phyloP scores from a whole-genome alignment of 1,284 basidiomycete species.

The Ceratobasidium sp. region DNA sequence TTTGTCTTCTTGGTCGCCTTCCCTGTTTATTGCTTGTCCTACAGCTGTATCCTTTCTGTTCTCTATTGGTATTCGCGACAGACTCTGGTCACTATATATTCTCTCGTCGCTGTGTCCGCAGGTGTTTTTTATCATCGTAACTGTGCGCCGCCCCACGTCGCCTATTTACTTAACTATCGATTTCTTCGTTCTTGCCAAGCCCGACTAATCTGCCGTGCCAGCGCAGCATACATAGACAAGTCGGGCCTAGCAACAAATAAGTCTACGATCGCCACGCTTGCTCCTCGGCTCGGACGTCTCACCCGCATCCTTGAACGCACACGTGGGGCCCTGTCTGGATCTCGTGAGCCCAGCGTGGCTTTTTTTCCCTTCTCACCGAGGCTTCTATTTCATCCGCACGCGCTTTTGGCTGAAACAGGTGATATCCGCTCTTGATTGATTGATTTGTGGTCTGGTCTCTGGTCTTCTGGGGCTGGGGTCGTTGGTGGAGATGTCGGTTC shows the following conservation, averaged over 20 bases:
- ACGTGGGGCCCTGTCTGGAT: conserved; percentile 41
- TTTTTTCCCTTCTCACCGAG: conserved; percentile 33
- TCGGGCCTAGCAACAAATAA: no score
- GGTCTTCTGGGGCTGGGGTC: no score
- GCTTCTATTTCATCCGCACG: no score
- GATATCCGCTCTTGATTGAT: conserved; percentile 41
- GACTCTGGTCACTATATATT: conserved; percentile 37
- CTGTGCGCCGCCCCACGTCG: background rate
- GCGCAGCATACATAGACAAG: background rate
- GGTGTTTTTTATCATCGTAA: conserved; percentile 33
- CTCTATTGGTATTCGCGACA: conserved; percentile 44
- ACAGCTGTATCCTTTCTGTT: conserved; percentile 44
- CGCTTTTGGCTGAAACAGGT: conserved; percentile 39
- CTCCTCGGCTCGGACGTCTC: conserved; percentile 26
- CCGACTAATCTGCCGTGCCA: conserved; percentile 2
- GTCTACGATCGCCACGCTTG: background rate
- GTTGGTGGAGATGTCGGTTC: no score
- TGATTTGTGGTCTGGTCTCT: conserved; percentile 29
- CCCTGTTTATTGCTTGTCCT: conserved; percentile 39
- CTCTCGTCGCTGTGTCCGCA: conserved; percentile 30
- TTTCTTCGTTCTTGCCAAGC: background rate
- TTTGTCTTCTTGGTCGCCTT: conserved; percentile 12
- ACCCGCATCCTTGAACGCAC: no score
- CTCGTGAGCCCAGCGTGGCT: conserved; percentile 44
- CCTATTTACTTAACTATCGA: conserved; percentile 3